Evolutionary conservation across 2,329 filamentous ascomycete species (phyloP), one percentile per base, ranked within the genome.

Genomic region (Cyphellophora attinorum): DNA sequence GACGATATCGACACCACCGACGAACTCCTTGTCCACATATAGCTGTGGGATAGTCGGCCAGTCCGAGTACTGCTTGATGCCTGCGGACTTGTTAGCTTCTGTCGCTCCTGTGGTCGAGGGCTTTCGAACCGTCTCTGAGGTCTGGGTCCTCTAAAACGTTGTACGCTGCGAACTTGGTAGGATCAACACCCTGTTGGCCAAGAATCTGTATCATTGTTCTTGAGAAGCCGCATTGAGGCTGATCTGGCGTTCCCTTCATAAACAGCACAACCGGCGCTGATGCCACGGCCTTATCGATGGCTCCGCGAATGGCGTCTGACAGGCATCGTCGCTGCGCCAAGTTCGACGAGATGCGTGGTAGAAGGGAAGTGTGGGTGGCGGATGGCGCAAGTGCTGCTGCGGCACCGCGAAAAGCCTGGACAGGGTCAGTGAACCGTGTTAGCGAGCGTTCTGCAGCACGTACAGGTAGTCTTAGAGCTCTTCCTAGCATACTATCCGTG

Each of bases 1-100:
- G 50, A 98, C 61, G 46, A 98, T 98, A 60, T 98, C 91, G 58
- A 88, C 95, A n/a, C 91, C 91, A 36, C 91, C 91, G 30, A 98
- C 70, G 57, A 98, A 98, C 58, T 98, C 89, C 65, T 89, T 89
- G 44, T 93, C 77, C 33, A 98, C 71, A 62, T 96, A 98, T 12
- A 98, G 72, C 61, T 98, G 91, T 5, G 91, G 91, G 57, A 98
- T 96, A 13, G 91, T 98, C 11, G 91, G 91, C 91, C 91, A 98
- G 57, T 96, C 91, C 2, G 88, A 94, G 69, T 91, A 98, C 64
- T 98, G 89, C 66, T 98, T 98, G 67, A 98, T 94, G 34, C 91
- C 89, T 88, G 14, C 11, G 27, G 11, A 12, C 12, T 27, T 10
- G 33, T 12, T 16, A 30, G 8, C 21, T 25, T 8, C 8, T 25